These are phyloP conservation scores for Myxozyma udenii DNA, from an alignment of 805 yeast genomes.

Conservation along the genomic window DNA sequence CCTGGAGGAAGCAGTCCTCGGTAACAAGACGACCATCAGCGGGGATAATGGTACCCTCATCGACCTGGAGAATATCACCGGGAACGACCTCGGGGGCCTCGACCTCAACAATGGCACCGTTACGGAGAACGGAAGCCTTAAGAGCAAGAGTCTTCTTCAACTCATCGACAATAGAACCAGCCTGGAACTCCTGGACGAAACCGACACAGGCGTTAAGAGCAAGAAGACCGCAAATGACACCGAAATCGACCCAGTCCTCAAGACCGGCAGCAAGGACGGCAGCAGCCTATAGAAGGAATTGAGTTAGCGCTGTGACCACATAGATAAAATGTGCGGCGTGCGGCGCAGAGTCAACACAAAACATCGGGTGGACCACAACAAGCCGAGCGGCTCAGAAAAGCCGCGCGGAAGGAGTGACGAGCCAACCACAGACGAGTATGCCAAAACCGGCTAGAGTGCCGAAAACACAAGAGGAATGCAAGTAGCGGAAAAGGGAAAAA, in stretches of 20 bases:
- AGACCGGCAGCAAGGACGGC: slow-evolving; percentile 93
- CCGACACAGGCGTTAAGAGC: slow-evolving; percentile 89
- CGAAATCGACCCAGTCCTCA: slow-evolving; percentile 98
- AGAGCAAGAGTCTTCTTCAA: slow-evolving; percentile 92
- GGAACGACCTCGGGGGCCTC: slow-evolving; percentile 86
- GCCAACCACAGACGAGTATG: background rate
- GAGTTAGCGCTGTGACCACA: background rate
- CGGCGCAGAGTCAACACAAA: background rate
- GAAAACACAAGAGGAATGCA: background rate
- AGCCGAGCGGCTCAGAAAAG: background rate
- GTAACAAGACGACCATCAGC: slow-evolving; percentile 90
- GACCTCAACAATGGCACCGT: slow-evolving; percentile 71
- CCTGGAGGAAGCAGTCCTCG: slow-evolving; percentile 81
- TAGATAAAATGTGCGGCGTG: background rate
- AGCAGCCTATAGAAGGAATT: slow-evolving; percentile 52
- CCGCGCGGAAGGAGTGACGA: background rate
- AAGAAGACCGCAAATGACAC: slow-evolving; percentile 88
- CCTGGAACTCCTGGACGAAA: slow-evolving; percentile 96
- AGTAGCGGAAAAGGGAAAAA: background rate
- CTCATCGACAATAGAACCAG: slow-evolving; percentile 96
- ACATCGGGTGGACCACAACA: background rate
- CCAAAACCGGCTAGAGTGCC: no score
- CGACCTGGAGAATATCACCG: slow-evolving; percentile 89
- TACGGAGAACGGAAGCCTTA: slow-evolving; percentile 80
- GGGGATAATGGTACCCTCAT: slow-evolving; percentile 90